phyloP scores from a whole-genome alignment of 805 yeast species.

The Hanseniaspora clermontiae region DNA sequence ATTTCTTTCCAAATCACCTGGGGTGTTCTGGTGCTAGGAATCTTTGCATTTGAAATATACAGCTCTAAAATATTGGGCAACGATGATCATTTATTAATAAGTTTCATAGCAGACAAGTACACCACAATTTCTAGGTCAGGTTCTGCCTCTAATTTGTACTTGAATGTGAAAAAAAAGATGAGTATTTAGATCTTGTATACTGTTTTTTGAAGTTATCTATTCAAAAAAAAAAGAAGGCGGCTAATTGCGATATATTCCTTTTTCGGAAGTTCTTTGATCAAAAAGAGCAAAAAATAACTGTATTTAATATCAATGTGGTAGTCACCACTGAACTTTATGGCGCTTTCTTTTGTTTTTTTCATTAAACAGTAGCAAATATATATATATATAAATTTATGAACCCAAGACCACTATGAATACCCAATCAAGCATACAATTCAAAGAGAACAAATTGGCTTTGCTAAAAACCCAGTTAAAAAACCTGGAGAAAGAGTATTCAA shows the following conservation, averaged over 20 bases:
- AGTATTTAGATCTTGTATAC: background rate
- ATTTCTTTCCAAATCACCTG: slow-evolving; percentile 4
- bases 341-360: background rate
- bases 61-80: background rate
- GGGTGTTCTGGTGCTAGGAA: background rate
- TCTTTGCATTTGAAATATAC: slow-evolving; percentile 1
- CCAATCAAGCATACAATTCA: background rate
- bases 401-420: background rate
- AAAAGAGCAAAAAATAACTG: background rate
- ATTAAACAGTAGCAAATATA: too few species aligned
- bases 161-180: background rate
- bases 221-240: background rate
- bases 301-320: too few species aligned
- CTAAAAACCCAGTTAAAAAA: background rate
- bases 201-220: background rate
- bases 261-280: background rate
- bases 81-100: slow-evolving; percentile 2
- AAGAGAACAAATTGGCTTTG: background rate
- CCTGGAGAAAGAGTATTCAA: background rate
- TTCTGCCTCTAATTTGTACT: background rate
- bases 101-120: background rate
- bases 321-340: too few species aligned
- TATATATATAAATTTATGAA: background rate
- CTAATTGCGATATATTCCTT: background rate
- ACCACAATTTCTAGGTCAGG: background rate